These are phyloP conservation scores for Phyllosticta citrichinensis DNA, from an alignment of 2,329 filamentous ascomycete genomes.

Conservation along the genomic window DNA sequence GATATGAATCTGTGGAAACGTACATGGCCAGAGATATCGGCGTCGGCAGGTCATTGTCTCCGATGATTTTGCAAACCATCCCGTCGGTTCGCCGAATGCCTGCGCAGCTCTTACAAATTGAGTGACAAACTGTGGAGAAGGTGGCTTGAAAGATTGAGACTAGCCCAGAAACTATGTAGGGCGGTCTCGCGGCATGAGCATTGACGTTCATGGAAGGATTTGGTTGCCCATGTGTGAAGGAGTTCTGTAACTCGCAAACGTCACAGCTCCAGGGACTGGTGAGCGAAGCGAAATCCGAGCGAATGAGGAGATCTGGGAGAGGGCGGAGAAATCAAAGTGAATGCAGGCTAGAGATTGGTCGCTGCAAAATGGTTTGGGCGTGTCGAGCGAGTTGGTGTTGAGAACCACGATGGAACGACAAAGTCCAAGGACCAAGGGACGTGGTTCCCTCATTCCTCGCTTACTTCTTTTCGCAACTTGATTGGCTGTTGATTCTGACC, in stretches of 20 bases:
- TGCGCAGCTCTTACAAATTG: neutral
- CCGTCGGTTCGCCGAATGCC: neutral
- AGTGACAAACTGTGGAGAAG: neutral
- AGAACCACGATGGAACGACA: neutral
- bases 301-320: neutral
- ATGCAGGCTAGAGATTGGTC: neutral
- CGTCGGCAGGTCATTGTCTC: no score
- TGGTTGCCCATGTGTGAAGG: neutral
- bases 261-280: neutral
- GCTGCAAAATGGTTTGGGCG: neutral
- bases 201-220: neutral
- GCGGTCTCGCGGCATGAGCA: neutral
- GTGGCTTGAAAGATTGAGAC: neutral
- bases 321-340: neutral
- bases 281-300: neutral
- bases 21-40: neutral
- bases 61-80: no score
- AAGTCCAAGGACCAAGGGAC: no score
- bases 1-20: neutral
- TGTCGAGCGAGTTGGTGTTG: neutral
- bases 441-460: no score
- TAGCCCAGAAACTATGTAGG: neutral
- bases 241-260: neutral
- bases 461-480: neutral
- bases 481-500: neutral